Evolutionary conservation across 495 filamentous ascomycete genomes (phyloP), one percentile per base, ranked within the genome.

Genomic region (Tetracladium marchalianum): DNA sequence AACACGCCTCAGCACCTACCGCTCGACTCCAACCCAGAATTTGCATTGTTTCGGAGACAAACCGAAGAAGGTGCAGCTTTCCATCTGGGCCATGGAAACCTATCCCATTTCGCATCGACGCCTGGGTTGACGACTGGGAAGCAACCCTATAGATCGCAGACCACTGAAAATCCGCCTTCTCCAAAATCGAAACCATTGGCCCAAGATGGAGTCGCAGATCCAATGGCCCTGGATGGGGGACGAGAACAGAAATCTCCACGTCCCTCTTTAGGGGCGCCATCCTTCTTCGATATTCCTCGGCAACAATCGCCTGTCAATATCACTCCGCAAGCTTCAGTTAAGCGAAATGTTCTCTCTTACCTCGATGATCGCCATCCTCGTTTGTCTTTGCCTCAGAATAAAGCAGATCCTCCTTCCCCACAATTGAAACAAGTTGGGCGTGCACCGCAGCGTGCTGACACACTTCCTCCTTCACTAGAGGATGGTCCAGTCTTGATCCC

Each of bases 11-110:
- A 76, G 48, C 67, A 78, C 36, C 67, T 90, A 7, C 72, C 82
- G 0, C 60, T 84, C 19, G 78, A 90, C 47, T 77, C 83, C 40
- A 85, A 90, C 47, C 73, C 79, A 1, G 77, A 83, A n/a, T 85
- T 84, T 45, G 85, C 90, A 47, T 80, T 81, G 5, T 84, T 94
- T 55, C 67, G 76, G 43, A 74, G 73, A 42, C 84, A 86, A 55
- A 72, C 79, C 9, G 84, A 87, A 56, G 66, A 71, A 16, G 77
- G 80, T 51, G 66, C 67, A 16, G 61, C 59, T 11, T 84, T 78
- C 58, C 80, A 54, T 43, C 62, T 77, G 39, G 72, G 70, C 37
- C 52, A 62, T 47, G 61, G 62, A 8, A 59, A 56, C 33, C 50
- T 66, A 10, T 55, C 56, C 1, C 66, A 73, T 45, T 68, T 82